Evolutionary conservation across 768 basidiomycete genomes (phyloP).

Genomic region (Lentinus brumalis): DNA sequence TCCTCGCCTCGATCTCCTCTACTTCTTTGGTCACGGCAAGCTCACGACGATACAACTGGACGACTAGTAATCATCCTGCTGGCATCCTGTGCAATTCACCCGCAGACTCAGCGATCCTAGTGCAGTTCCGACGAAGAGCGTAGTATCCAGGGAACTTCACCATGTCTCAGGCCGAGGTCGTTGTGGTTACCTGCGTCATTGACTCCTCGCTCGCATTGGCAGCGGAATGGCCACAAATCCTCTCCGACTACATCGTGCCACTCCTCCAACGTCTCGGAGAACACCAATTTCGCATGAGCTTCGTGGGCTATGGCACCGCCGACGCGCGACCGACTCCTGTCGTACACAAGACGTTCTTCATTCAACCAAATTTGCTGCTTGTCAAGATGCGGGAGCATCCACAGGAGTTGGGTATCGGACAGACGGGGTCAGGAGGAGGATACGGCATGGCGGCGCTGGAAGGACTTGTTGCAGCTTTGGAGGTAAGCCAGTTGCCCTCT

Average conservation of each 20-base stretch:
- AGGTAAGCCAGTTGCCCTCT: conserved; percentile 8
- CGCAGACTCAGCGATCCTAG: no score
- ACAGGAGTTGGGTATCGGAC: conserved; percentile 56
- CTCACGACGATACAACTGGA: no score
- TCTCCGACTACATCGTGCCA: conserved; percentile 50
- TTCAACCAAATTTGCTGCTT: conserved; percentile 40
- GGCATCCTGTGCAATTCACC: no score
- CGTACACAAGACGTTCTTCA: conserved; percentile 59
- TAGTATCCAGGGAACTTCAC: no score
- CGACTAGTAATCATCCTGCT: no score
- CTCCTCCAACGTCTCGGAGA: conserved; percentile 57
- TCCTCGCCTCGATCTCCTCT: no score
- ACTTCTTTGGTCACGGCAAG: no score
- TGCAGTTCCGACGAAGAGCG: no score
- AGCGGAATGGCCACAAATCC: conserved; percentile 50
- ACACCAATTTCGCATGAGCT: conserved; percentile 45
- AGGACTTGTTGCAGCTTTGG: conserved; percentile 59
- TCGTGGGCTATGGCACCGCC: conserved; percentile 66
- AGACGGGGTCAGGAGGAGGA: conserved; percentile 43
- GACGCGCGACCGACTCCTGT: conserved; percentile 57
- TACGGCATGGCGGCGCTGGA: conserved; percentile 70
- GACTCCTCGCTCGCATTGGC: conserved; percentile 61
- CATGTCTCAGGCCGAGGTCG: not conserved
- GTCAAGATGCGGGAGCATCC: conserved; percentile 51
- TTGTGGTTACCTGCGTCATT: conserved; percentile 52